These are phyloP conservation scores for Penicillium janthinellum DNA, from an alignment of 2,329 filamentous ascomycete species.

Conservation along the genomic window DNA sequence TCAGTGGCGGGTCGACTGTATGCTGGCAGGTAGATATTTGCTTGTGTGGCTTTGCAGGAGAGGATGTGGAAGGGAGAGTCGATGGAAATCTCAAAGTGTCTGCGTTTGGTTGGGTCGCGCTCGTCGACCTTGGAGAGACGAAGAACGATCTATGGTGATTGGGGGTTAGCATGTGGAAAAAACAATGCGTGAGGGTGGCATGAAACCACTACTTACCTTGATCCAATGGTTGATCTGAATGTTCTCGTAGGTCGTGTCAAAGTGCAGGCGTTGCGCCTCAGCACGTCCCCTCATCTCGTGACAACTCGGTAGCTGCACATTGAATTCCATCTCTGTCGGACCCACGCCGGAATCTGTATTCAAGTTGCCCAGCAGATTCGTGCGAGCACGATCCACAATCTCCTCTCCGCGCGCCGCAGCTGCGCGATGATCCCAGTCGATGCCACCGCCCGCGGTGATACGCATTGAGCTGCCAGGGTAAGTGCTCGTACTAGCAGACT, in stretches of 20 bases:
- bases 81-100: constrained; percentile 95
- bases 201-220: constrained; percentile 62
- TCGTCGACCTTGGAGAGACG: constrained; percentile 82
- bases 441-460: constrained; percentile 77
- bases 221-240: constrained; percentile 97
- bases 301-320: constrained; percentile 87
- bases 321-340: constrained; percentile 92
- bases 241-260: constrained; percentile 90
- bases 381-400: constrained; percentile 55
- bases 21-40: constrained; percentile 81
- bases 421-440: constrained; percentile 63
- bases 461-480: constrained; percentile 76
- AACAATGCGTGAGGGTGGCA: no score
- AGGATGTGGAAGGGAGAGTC: constrained; percentile 93
- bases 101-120: constrained; percentile 73
- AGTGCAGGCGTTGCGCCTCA: constrained; percentile 68
- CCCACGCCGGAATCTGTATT: constrained; percentile 76
- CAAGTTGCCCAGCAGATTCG: constrained; percentile 80
- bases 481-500: constrained; percentile 70
- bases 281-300: constrained; percentile 77
- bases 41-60: constrained; percentile 88
- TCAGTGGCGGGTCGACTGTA: constrained; percentile 65
- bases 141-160: constrained; percentile 74
- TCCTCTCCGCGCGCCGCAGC: constrained; percentile 60
- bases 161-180: constrained; percentile 15